Evolutionary conservation across 1,139 yeast species (phyloP).

Genomic region (Arxiozyma bovina): DNA sequence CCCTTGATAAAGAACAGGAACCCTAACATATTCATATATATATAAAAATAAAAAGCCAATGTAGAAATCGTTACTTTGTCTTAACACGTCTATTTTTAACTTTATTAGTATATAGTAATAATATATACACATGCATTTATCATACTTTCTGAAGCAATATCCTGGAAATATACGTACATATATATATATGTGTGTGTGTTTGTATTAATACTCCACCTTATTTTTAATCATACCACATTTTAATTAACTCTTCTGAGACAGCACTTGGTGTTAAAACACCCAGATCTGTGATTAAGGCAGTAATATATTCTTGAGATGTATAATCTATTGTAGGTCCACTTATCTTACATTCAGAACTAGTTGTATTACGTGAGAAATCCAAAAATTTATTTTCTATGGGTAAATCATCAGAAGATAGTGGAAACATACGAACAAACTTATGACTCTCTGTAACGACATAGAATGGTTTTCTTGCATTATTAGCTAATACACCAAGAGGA

Average conservation of each 20-base stretch:
- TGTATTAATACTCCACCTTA: not conserved
- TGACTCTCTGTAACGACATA: conserved; percentile 94
- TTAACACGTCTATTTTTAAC: not conserved
- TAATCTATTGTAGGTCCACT: conserved; percentile 64
- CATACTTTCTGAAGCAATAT: not conserved
- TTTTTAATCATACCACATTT: conserved; percentile 87
- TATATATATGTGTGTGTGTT: conserved; percentile 5
- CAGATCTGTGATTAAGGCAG: conserved; percentile 90
- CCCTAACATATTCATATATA: not conserved
- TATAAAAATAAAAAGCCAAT: not conserved
- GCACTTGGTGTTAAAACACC: conserved; percentile 97
- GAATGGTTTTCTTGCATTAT: conserved; percentile 82
- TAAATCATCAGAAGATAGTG: conserved; percentile 85
- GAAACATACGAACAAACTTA: conserved; percentile 92
- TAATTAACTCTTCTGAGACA: conserved; percentile 92
- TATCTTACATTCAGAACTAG: conserved; percentile 30
- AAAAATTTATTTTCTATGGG: conserved; percentile 48
- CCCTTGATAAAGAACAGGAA: conserved; percentile 1
- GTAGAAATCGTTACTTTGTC: not conserved
- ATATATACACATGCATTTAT: not conserved
- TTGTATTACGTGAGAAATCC: conserved; percentile 34
- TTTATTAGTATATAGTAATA: not conserved
- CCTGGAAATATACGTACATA: not conserved
- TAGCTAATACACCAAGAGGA: conserved; percentile 89
- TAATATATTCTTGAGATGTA: conserved; percentile 91